These are phyloP conservation scores for Ascochyta fabae DNA, from an alignment of 2,329 filamentous ascomycete species.

Conservation along the genomic window DNA sequence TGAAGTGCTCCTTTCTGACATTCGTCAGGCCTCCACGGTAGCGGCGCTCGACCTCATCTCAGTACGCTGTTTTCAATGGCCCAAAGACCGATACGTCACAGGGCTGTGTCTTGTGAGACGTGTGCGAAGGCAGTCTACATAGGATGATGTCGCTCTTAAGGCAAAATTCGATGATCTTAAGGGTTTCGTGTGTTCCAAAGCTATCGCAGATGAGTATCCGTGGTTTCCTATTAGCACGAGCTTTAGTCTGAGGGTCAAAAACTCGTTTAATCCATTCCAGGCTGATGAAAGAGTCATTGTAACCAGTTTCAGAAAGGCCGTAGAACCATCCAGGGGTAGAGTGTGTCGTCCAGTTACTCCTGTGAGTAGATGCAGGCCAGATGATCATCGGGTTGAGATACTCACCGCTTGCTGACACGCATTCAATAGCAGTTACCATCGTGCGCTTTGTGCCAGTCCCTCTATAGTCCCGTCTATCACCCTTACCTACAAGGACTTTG, in stretches of 20 bases:
- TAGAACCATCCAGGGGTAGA: conserved; percentile 6
- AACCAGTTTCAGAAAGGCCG: not conserved
- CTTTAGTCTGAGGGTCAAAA: not conserved
- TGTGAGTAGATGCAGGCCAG: conserved; percentile 19
- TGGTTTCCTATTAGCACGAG: not conserved
- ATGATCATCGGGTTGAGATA: conserved; percentile 21
- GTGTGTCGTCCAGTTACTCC: conserved; percentile 2
- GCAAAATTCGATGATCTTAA: not conserved
- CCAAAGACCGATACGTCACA: not conserved
- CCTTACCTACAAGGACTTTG: conserved; percentile 24
- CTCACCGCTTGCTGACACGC: conserved; percentile 18
- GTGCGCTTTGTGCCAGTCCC: conserved; percentile 15
- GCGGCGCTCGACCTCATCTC: not conserved
- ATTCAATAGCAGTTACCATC: conserved; percentile 17
- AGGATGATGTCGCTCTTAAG: not conserved
- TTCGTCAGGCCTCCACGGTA: not conserved
- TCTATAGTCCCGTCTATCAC: conserved; percentile 15
- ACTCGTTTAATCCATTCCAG: not conserved
- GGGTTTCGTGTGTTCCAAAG: not conserved
- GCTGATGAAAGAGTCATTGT: not conserved
- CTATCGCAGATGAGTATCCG: not conserved
- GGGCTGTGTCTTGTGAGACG: not conserved
- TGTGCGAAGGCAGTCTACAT: not conserved
- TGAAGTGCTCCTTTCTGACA: not conserved
- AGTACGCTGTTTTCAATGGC: not conserved